Evolutionary conservation across 179 eudicot species (phyloP).

Genomic region (Beta macrorhiza): DNA sequence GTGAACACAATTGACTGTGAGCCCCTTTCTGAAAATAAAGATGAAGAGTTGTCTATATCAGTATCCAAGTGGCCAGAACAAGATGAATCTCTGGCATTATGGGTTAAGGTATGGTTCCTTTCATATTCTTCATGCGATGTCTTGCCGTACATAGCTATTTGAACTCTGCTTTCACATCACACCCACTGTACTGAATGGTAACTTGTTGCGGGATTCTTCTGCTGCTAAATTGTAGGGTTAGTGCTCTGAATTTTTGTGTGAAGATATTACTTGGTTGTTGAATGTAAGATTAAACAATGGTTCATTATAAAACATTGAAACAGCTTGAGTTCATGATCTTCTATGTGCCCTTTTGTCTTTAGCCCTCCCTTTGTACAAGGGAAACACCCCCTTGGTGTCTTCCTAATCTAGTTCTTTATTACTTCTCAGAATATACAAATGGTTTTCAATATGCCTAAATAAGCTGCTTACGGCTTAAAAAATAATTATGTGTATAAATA

Average conservation of each 20-base stretch:
- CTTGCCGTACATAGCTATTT: neutral
- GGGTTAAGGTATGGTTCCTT: constrained; percentile 78
- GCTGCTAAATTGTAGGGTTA: neutral
- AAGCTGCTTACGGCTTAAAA: neutral
- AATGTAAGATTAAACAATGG: neutral
- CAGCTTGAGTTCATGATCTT: neutral
- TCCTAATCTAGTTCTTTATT: too few relatives aligned
- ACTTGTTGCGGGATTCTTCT: neutral
- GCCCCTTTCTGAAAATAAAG: constrained; percentile 37
- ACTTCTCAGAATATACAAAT: too few relatives aligned
- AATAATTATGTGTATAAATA: neutral
- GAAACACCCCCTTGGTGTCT: too few relatives aligned
- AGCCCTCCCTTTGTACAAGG: too few relatives aligned
- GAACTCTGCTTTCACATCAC: neutral
- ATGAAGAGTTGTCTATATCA: constrained; percentile 42
- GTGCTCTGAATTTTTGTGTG: neutral
- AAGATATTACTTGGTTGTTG: neutral
- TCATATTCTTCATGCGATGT: neutral
- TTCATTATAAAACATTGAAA: neutral
- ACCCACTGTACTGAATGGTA: neutral
- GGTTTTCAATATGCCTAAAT: neutral
- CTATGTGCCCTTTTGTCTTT: neutral
- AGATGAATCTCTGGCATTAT: constrained; percentile 77
- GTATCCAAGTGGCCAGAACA: constrained; percentile 54
- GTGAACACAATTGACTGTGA: constrained; percentile 58